phyloP scores from a whole-genome alignment of 345 rosid genomes.

The Moricandia moricandioides region DNA sequence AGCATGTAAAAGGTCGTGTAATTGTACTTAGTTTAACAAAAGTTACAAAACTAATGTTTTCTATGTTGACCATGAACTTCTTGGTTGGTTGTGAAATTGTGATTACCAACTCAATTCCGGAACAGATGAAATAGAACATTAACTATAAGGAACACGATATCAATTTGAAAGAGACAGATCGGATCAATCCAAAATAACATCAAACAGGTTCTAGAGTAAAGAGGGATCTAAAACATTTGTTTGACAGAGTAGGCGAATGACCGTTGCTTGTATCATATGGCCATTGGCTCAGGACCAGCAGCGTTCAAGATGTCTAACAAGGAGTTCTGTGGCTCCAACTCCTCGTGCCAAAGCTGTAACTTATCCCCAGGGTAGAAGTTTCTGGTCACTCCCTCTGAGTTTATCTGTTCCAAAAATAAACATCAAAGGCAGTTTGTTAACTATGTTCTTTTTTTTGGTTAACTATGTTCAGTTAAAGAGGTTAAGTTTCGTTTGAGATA shows the following conservation, averaged over 20 bases:
- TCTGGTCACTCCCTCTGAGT: constrained; percentile 81
- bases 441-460: not conserved
- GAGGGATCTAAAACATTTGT: constrained; percentile 10
- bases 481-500: not conserved
- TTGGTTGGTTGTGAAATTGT: not conserved
- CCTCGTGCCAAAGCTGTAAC: constrained; percentile 90
- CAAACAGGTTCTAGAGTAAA: not conserved
- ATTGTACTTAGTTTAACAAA: too few species aligned
- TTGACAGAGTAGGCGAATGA: constrained; percentile 15
- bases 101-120: not conserved
- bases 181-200: constrained; percentile 6
- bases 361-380: constrained; percentile 85
- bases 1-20: not conserved
- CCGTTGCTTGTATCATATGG: constrained; percentile 32
- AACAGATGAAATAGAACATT: not conserved
- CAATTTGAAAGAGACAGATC: not conserved
- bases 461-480: not conserved
- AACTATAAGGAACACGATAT: constrained; percentile 10
- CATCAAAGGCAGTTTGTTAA: constrained; percentile 8
- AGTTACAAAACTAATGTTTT: not conserved
- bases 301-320: constrained; percentile 61
- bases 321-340: constrained; percentile 74
- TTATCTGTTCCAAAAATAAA: constrained; percentile 48
- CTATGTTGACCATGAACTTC: not conserved
- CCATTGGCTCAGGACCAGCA: constrained; percentile 80